These are phyloP conservation scores for Boletus edulis DNA, from an alignment of 768 basidiomycete genomes.

Conservation along the genomic window DNA sequence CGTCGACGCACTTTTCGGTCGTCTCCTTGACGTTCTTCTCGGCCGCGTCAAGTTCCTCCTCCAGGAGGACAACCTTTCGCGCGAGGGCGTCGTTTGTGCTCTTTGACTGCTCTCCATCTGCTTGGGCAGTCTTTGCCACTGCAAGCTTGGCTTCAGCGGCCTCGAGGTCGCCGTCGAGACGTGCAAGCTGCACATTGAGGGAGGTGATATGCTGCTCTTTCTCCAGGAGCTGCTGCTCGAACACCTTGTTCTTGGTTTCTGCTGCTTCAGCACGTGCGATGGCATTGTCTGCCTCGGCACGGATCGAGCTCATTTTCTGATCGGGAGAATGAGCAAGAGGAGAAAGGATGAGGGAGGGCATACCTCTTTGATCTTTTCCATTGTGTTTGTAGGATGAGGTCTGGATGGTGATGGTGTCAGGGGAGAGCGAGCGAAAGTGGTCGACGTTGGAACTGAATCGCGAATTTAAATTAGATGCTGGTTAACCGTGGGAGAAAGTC, in stretches of 20 bases:
- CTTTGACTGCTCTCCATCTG: conserved; percentile 69
- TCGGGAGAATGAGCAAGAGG: neutral
- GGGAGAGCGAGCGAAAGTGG: conserved; percentile 3
- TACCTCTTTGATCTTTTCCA: conserved; percentile 53
- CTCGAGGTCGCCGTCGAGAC: conserved; percentile 67
- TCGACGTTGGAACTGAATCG: conserved; percentile 17
- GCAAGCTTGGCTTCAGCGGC: conserved; percentile 64
- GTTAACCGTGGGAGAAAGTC: conserved; percentile 34
- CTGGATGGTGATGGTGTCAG: neutral
- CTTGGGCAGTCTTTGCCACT: conserved; percentile 60
- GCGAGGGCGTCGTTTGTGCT: conserved; percentile 67
- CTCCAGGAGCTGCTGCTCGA: conserved; percentile 68
- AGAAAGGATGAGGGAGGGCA: fast-evolving
- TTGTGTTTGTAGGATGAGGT: conserved; percentile 22
- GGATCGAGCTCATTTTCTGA: conserved; percentile 76
- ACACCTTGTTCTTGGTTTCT: conserved; percentile 78
- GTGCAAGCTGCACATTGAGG: conserved; percentile 64
- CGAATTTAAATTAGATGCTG: conserved; percentile 1
- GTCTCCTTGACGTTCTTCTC: conserved; percentile 98
- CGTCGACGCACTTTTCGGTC: conserved; percentile 82
- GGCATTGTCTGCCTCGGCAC: conserved; percentile 81
- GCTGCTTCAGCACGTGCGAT: conserved; percentile 82
- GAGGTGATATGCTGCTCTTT: conserved; percentile 88
- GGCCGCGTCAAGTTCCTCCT: conserved; percentile 92
- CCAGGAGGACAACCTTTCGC: conserved; percentile 87